These are phyloP conservation scores for Aristolochia californica DNA, from an alignment of 164 flowering plant species.

Conservation along the genomic window DNA sequence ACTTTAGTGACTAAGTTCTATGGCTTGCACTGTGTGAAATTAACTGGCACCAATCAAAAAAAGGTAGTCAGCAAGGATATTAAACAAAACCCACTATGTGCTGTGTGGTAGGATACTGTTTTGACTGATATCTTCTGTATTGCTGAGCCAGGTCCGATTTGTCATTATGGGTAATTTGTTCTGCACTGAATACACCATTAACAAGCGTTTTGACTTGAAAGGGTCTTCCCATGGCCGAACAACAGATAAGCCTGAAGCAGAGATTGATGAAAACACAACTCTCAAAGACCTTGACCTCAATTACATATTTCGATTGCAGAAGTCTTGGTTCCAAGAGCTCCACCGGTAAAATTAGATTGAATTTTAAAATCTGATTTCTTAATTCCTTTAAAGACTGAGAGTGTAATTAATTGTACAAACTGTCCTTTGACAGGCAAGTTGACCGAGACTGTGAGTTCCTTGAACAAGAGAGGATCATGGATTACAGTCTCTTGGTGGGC, in stretches of 20 bases:
- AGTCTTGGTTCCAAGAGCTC: conserved; percentile 44
- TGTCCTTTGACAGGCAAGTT: conserved; percentile 52
- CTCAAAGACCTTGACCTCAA: conserved; percentile 65
- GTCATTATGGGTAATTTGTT: conserved; percentile 62
- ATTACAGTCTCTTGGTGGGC: conserved; percentile 80
- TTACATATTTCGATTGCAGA: conserved; percentile 40
- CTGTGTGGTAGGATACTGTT: neutral
- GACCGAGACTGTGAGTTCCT: conserved; percentile 84
- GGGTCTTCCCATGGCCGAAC: conserved; percentile 60
- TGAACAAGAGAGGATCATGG: conserved; percentile 89
- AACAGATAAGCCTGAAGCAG: conserved; percentile 40
- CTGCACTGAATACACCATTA: conserved; percentile 41
- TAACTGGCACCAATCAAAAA: conserved; percentile 66
- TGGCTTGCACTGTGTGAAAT: conserved; percentile 85
- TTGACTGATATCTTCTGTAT: conserved; percentile 1
- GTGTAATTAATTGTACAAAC: neutral
- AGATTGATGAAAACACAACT: conserved; percentile 46
- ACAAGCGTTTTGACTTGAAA: conserved; percentile 49
- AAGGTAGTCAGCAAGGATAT: conserved; percentile 30
- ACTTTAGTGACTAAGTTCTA: conserved; percentile 76
- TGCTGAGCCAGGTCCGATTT: conserved; percentile 53
- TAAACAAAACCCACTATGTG: no score
- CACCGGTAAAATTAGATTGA: conserved; percentile 25
- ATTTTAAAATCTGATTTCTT: neutral
- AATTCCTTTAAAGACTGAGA: neutral